These are phyloP conservation scores for Calonectria crousiana DNA, from an alignment of 2,329 filamentous ascomycete genomes.

Conservation along the genomic window DNA sequence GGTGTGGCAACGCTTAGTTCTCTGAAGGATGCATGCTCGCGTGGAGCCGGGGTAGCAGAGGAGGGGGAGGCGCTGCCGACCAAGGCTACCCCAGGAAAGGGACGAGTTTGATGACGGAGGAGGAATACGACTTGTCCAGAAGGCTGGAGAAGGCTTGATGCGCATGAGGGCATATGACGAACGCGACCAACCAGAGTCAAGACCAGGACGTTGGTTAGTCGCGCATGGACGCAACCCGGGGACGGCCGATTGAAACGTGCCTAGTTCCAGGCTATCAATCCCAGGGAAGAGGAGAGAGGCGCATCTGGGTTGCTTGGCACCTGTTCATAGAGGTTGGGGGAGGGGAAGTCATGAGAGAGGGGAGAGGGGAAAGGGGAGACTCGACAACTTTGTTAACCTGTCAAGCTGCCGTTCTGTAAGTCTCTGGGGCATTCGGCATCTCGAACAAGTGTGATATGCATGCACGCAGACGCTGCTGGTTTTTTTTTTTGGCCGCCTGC, in stretches of 20 bases:
- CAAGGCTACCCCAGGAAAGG: conserved; percentile 23
- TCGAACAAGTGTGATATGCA: conserved; percentile 7
- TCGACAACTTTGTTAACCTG: not conserved
- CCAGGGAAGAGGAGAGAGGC: conserved; percentile 33
- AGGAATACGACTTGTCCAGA: conserved; percentile 10
- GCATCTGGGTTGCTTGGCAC: conserved; percentile 31
- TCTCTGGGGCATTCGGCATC: not conserved
- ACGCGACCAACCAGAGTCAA: conserved; percentile 17
- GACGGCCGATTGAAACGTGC: conserved; percentile 33
- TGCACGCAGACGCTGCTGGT: not conserved
- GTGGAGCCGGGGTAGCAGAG: conserved; percentile 29
- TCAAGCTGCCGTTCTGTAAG: conserved; percentile 1
- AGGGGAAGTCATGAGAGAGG: not conserved
- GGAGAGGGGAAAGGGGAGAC: not conserved
- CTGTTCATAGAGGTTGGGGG: conserved; percentile 5
- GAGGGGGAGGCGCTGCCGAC: conserved; percentile 29
- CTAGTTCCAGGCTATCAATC: conserved; percentile 33
- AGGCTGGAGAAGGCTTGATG: conserved; percentile 1
- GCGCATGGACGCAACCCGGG: conserved; percentile 25
- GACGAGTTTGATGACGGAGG: not conserved
- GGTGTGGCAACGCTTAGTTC: conserved; percentile 23
- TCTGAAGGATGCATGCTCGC: conserved; percentile 30
- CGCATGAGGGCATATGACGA: conserved; percentile 11
- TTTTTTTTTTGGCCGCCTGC: not conserved
- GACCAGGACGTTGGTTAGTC: conserved; percentile 28